Evolutionary conservation across 2,329 filamentous ascomycete genomes (phyloP), one percentile per base, ranked within the genome.

Genomic region (Penicillium sp.): DNA sequence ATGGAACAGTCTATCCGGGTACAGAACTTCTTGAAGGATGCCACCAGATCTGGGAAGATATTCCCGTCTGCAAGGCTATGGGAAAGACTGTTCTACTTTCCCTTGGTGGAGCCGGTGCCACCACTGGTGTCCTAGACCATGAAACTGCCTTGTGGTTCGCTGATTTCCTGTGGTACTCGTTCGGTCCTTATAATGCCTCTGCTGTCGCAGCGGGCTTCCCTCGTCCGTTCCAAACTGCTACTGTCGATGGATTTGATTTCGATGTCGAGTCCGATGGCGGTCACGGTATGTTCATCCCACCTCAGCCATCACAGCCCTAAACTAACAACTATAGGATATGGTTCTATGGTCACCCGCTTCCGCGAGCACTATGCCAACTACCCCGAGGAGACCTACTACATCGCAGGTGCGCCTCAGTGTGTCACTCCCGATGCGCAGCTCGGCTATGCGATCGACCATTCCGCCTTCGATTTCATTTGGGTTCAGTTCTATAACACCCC

Each of bases 401-500:
- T 84, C 61, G 82, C 81, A 5, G 80, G 72, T 19, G 80, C 82
- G 3, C 82, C 82, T n/a, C 81, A 84, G 63, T 84, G 82, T 61
- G 48, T 72, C 9, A 67, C 79, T 23, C 80, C 81, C 2, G 82
- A 85, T 62, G 62, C 64, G 23, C 77, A 80, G 52, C 74, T 84
- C 25, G 67, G 69, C n/a, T 52, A 74, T 37, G 78, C 80, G 8
- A 81, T 85, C 54, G 46, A 57, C 16, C 72, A 72, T 33, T 72
- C 80, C 9, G 59, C 61, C 10, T 82, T 84, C 62, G 82, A 85
- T 66, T 83, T 81, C 62, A 64, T 85, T 60, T 84, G 80, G 71
- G 74, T 83, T 35, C 82, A 84, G 59, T 84, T 83, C 69, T 85
- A 84, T 72, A 84, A 84, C 73, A 84, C 79, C 1, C 62, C 69